These are phyloP conservation scores for Raphanus sativus DNA, from an alignment of 345 rosid species.

Conservation along the genomic window DNA sequence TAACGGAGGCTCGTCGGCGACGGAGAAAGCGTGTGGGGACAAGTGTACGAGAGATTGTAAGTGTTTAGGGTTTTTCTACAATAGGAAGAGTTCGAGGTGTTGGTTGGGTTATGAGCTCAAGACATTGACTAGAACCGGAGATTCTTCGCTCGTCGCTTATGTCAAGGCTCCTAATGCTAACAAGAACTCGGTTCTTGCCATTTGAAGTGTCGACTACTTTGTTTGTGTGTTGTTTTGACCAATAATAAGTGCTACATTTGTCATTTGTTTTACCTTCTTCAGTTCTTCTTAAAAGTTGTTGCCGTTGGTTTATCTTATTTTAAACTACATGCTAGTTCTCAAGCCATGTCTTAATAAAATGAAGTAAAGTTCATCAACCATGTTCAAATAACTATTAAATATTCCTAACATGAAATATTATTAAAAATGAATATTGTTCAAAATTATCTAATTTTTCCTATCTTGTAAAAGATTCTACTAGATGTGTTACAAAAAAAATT, in stretches of 20 bases:
- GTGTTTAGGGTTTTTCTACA: conserved; percentile 64
- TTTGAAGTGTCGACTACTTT: background rate
- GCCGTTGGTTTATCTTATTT: background rate
- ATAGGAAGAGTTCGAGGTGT: conserved; percentile 45
- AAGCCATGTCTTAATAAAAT: background rate
- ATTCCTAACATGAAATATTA: background rate
- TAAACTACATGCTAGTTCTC: background rate
- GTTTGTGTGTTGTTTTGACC: background rate
- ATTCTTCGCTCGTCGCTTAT: conserved; percentile 33
- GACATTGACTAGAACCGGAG: conserved; percentile 42
- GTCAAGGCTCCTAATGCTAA: conserved; percentile 35
- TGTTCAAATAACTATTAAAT: background rate
- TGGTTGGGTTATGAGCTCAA: conserved; percentile 62
- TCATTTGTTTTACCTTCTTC: background rate
- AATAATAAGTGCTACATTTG: background rate
- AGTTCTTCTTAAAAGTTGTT: background rate
- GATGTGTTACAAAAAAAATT: too few species aligned
- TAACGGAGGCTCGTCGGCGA: conserved; percentile 43
- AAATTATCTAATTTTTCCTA: background rate
- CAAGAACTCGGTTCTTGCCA: conserved; percentile 12
- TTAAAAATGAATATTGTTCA: background rate
- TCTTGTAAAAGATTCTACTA: too few species aligned
- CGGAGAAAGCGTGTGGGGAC: conserved; percentile 47
- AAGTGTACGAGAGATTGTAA: conserved; percentile 58
- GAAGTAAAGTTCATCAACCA: background rate